Evolutionary conservation across 495 filamentous ascomycete species (phyloP).

Genomic region (Lindgomyces ingoldianus): DNA sequence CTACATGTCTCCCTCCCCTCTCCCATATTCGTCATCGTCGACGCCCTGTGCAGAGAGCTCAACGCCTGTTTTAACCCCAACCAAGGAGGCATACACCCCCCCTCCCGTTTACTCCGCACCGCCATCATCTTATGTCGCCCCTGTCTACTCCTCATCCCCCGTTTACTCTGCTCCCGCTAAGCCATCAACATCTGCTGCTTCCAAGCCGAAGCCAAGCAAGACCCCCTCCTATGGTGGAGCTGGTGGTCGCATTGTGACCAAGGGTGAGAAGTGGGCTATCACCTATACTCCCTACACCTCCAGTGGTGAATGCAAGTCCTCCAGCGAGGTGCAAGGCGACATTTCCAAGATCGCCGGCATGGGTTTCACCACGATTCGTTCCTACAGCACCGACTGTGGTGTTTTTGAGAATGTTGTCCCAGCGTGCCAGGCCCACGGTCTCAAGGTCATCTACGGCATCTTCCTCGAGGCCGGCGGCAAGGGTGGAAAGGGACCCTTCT

Average conservation of each 20-base stretch:
- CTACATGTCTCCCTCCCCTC: constrained; percentile 58
- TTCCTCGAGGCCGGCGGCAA: constrained; percentile 68
- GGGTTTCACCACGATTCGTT: constrained; percentile 79
- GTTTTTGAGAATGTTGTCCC: constrained; percentile 72
- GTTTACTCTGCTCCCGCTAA: constrained; percentile 12
- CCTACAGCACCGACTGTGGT: constrained; percentile 91
- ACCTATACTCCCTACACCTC: constrained; percentile 84
- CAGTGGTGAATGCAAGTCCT: constrained; percentile 65
- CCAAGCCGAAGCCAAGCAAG: constrained; percentile 34
- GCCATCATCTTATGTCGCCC: too few species aligned
- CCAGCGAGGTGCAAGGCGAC: constrained; percentile 61
- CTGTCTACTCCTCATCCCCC: constrained; percentile 9
- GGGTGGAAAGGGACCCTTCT: constrained; percentile 40
- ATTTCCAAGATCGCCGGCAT: constrained; percentile 66
- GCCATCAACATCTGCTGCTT: too few species aligned
- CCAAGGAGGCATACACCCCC: constrained; percentile 27
- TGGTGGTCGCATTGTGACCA: constrained; percentile 46
- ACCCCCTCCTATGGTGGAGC: constrained; percentile 15
- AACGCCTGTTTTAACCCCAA: constrained; percentile 45
- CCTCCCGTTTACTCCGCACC: constrained; percentile 33
- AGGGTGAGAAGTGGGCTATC: constrained; percentile 74
- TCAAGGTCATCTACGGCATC: constrained; percentile 83
- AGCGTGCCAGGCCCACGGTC: constrained; percentile 59
- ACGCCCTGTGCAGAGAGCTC: constrained; percentile 39
- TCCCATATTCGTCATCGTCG: constrained; percentile 62